Base-by-base conservation (phyloP, 2,329 filamentous ascomycete genomes). In the Diaporthe ilicicola region DNA sequence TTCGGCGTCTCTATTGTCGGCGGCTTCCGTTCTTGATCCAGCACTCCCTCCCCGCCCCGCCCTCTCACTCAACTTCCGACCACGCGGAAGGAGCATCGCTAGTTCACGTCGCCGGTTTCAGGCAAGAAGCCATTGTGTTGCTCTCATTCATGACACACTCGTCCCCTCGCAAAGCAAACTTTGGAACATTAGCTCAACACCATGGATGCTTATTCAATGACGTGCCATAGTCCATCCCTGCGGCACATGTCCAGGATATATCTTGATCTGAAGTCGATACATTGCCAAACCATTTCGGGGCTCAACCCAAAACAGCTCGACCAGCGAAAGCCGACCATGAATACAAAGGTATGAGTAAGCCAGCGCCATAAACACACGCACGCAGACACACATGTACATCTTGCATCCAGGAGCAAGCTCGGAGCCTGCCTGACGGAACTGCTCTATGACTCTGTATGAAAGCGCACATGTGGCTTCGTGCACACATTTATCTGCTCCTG, bases 131-230 rank as follows among this genome's bases (percentile, higher is more conserved):
- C 59, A 34, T 37, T 29, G 27, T 17, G 12, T 48, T 37, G n/a
- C 48, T 48, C 10, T 34, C 32, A n/a, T 24, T 48, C 17, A 9
- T 44, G 17, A 17, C 29, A 34, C 13, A 34, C 3, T n/a, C 13
- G 22, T 1, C 27, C 42, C 5, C 7, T 22, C 22, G 10, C 70
- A 55, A 61, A 4, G 24, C 39, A n/a, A 32, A 5, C 17, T 29
- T 2, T 37, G 37, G 10, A 4, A 17, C 34, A 42, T 42, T 24
- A 37, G 32, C 12, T 44, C 24, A 64, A 27, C 12, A n/a, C n/a
- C n/a, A 87, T 88, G 86, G 86, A 88, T 79, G 84, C 85, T 84
- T 85, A 87, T 79, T 83, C 84, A 34, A 82, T 87, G 75, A 87
- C 82, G 46, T 84, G 79, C 76, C 84, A 82, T 74, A 87, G 83